Conservation (phyloP, 2,329 filamentous ascomycete genomes). For the Colletotrichum spinosum region DNA sequence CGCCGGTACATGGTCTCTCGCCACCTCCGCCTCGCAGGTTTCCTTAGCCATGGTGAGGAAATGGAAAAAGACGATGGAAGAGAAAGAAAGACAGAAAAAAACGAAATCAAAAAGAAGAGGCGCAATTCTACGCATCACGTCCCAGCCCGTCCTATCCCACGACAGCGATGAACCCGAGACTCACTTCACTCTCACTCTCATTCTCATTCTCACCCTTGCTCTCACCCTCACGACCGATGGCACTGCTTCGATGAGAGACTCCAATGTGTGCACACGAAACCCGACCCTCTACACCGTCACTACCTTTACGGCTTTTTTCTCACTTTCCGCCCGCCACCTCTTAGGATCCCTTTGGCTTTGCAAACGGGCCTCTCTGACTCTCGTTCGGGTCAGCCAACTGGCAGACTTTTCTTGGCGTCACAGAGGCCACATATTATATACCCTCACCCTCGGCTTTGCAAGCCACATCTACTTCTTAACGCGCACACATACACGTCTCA, state of each 20-base stretch:
- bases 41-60: slow-evolving; percentile 15
- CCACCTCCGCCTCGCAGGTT: slow-evolving; percentile 33
- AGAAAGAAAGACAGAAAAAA: not conserved
- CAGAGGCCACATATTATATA: not conserved
- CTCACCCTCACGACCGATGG: slow-evolving; percentile 1
- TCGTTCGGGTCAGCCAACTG: not conserved
- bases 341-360: slow-evolving; percentile 4
- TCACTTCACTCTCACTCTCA: not conserved
- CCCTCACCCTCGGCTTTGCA: not conserved
- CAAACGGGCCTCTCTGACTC: not conserved
- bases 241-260: slow-evolving; percentile 11
- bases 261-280: slow-evolving; percentile 3
- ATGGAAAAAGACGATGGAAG: not conserved
- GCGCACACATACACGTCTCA: slow-evolving; percentile 9
- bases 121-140: not conserved
- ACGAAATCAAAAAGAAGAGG: not conserved
- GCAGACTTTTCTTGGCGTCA: not conserved
- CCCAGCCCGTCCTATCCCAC: no score
- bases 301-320: not conserved
- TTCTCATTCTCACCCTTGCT: no score
- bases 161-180: slow-evolving; percentile 1
- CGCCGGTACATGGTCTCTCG: slow-evolving; percentile 21
- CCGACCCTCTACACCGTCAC: slow-evolving; percentile 5
- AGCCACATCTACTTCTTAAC: slow-evolving; percentile 13
- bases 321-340: slow-evolving; percentile 4